Percentiles rank a stretch among this genome's conserved stretches.
Conservation (phyloP, 805 yeast species). For the Pichia heedii region DNA sequence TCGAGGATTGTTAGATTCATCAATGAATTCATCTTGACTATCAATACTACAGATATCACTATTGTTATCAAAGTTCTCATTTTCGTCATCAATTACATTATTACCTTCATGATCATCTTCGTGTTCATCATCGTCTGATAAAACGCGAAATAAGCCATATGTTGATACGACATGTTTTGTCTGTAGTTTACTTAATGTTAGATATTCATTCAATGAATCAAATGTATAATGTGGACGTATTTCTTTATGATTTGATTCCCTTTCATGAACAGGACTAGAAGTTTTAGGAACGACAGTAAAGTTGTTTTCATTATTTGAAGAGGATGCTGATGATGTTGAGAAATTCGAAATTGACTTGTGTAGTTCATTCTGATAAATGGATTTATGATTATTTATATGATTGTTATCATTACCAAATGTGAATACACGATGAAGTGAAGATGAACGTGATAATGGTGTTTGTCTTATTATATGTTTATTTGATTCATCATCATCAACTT, state of each 20-base stretch:
- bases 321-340: neutral
- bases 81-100: neutral
- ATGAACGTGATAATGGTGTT: neutral
- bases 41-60: neutral
- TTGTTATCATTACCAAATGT: no score
- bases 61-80: no score
- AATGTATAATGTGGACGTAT: conserved; percentile 5
- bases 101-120: neutral
- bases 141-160: conserved; percentile 10
- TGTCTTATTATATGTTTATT: no score
- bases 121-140: neutral
- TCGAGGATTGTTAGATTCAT: neutral
- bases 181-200: conserved; percentile 13
- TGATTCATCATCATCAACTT: neutral
- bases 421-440: no score
- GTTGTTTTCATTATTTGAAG: neutral
- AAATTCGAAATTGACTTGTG: neutral
- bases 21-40: neutral
- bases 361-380: neutral
- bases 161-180: conserved; percentile 9
- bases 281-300: no score
- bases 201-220: conserved; percentile 23
- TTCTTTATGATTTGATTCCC: neutral
- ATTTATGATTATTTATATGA: neutral
- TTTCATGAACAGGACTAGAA: no score